Base-by-base conservation (phyloP, 345 rosid genomes). In the Stellera chamaejasme region DNA sequence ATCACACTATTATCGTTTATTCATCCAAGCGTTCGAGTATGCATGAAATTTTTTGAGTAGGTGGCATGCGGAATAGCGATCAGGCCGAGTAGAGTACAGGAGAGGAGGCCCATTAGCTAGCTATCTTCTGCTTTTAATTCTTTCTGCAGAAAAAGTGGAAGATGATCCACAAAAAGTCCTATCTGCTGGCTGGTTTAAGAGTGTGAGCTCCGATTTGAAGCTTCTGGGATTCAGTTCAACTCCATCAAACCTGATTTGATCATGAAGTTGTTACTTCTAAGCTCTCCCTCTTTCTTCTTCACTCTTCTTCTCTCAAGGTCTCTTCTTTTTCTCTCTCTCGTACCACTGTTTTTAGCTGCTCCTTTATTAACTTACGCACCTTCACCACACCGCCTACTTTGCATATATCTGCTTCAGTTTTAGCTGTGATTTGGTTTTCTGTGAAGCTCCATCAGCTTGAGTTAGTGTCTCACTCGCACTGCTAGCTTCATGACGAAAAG, bases 291-390 rank as follows among this genome's bases (percentile, higher is more conserved):
- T 62, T 50, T 74, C 62, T 13, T 62, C 72, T 46, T 71, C 51
- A 54, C 53, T 46, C 55, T 69, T 13, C 62, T 69, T 44, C 9
- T 72, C 50, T 62, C 56, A 75, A 72, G 78, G 82, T 75, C 52
- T 75, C 54, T 32, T 5, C 16, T 26, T 25, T 43, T 43, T 11
- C 10, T 52, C 54, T 52, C 54, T 55, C 45, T 45, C 19, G 42
- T 13, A 26, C 62, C 57, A 13, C 42, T 27, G 14, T 4, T 43
- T 23, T n/a, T 10, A 27, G 13, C 56, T 6, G 25, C 5, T 14
- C 12, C 10, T 2, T 28, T 13, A 26, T 15, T 28, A 4, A 3
- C 23, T 50, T 36, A 27, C 12, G 16, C 43, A 26, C 5, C 32
- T 50, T n/a, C 28, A 57, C 10, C 10, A 6, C 50, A 43, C 2